Evolutionary conservation across 2,329 filamentous ascomycete genomes (phyloP).

Genomic region (Waltergamsia citrina): DNA sequence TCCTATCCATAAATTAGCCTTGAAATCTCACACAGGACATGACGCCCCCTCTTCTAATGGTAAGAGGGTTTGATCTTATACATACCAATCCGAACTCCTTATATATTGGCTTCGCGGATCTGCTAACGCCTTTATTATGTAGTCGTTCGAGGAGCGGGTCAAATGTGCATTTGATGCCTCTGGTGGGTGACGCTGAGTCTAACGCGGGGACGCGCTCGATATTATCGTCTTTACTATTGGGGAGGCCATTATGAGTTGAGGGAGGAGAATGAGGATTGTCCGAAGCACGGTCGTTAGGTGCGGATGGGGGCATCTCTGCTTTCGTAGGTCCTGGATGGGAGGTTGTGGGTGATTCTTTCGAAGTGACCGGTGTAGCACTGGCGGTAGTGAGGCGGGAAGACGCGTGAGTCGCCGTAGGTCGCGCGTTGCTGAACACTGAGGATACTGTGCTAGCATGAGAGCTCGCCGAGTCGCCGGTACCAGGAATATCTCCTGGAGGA

Average conservation of each 20-base stretch:
- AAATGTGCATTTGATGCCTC: slow-evolving; percentile 51
- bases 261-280: slow-evolving; percentile 18
- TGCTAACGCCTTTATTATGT: slow-evolving; percentile 40
- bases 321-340: slow-evolving; percentile 39
- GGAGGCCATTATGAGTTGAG: slow-evolving; percentile 9
- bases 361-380: slow-evolving; percentile 40
- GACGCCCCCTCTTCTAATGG: slow-evolving; percentile 40
- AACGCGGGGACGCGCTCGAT: slow-evolving; percentile 42
- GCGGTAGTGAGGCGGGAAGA: slow-evolving; percentile 31
- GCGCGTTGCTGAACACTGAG: slow-evolving; percentile 60
- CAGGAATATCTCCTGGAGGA: slow-evolving; percentile 55
- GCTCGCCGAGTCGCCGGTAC: slow-evolving; percentile 62
- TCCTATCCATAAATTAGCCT: slow-evolving; percentile 60
- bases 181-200: slow-evolving; percentile 42
- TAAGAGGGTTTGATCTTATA: slow-evolving; percentile 32
- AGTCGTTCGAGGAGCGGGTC: slow-evolving; percentile 47
- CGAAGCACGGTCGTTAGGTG: slow-evolving; percentile 27
- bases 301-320: slow-evolving; percentile 43
- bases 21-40: slow-evolving; percentile 40
- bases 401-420: slow-evolving; percentile 28
- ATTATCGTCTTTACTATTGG: no score
- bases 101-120: slow-evolving; percentile 49
- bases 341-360: slow-evolving; percentile 40
- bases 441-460: slow-evolving; percentile 62
- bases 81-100: slow-evolving; percentile 59